Evolutionary conservation across 495 filamentous ascomycete species (phyloP).

Genomic region (Lophiotrema nucula): DNA sequence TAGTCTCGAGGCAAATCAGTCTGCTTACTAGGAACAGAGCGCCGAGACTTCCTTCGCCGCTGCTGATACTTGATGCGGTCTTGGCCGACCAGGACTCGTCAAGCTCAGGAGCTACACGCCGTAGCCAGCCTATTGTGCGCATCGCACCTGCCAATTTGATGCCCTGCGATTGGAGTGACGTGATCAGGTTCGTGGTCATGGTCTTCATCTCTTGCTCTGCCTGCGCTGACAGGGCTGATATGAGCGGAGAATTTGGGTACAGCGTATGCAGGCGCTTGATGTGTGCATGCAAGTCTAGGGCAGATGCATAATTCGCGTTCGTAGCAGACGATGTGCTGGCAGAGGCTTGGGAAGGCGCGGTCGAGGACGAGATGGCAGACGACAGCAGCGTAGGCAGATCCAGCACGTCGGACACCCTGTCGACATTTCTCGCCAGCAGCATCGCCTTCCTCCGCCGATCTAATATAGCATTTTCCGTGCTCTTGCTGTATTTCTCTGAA

Average conservation of each 20-base stretch:
- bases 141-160: constrained; percentile 90
- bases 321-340: constrained; percentile 45
- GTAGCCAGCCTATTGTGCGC: constrained; percentile 87
- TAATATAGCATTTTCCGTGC: constrained; percentile 69
- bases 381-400: constrained; percentile 86
- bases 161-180: constrained; percentile 68
- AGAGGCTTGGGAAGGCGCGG: constrained; percentile 37
- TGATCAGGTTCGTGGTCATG: constrained; percentile 83
- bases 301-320: constrained; percentile 82
- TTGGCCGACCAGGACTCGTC: constrained; percentile 46
- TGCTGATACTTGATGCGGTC: constrained; percentile 8
- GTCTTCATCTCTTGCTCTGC: constrained; percentile 86
- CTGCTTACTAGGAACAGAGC: constrained; percentile 86
- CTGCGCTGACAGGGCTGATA: constrained; percentile 69
- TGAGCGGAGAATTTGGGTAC: constrained; percentile 74
- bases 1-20: constrained; percentile 72
- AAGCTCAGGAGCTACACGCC: constrained; percentile 80
- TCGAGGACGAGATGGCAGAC: constrained; percentile 64
- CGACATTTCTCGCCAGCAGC: constrained; percentile 83
- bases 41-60: constrained; percentile 62
- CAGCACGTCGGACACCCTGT: constrained; percentile 84
- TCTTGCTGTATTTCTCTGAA: constrained; percentile 76
- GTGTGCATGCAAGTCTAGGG: constrained; percentile 89
- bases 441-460: constrained; percentile 76
- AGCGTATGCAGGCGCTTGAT: constrained; percentile 82